Evolutionary conservation across 2,329 filamentous ascomycete genomes (phyloP).

Genomic region (Aspergillus ruber): DNA sequence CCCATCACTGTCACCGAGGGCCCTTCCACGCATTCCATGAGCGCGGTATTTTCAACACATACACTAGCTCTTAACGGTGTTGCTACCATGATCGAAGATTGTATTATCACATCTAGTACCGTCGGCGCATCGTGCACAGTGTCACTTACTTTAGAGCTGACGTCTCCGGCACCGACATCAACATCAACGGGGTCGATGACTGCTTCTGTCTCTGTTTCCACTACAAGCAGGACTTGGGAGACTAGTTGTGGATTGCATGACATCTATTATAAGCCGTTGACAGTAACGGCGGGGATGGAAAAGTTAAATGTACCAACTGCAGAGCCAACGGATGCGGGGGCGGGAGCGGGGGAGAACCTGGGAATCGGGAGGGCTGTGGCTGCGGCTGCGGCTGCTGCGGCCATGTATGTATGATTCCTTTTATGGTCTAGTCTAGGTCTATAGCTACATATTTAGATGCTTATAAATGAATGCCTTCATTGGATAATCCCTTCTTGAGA

Average conservation of each 20-base stretch:
- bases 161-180: not conserved
- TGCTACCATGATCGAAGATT: not conserved
- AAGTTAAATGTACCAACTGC: not conserved
- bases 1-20: not conserved
- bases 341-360: not conserved
- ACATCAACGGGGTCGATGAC: not conserved
- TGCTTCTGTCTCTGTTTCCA: not conserved
- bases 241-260: not conserved
- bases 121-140: not conserved
- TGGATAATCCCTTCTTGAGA: no score
- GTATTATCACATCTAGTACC: not conserved
- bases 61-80: not conserved
- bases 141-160: not conserved
- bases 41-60: not conserved
- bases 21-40: not conserved
- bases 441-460: no score
- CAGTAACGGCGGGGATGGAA: not conserved
- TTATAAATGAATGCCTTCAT: no score
- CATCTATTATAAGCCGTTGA: not conserved
- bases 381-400: not conserved
- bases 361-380: not conserved
- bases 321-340: not conserved
- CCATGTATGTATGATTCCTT: not conserved
- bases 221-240: not conserved
- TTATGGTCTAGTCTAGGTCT: no score